A percentile compares a stretch with the other conserved stretches of the same genome.
Conservation (phyloP, 768 basidiomycete species). For the Lentinula detonsa region DNA sequence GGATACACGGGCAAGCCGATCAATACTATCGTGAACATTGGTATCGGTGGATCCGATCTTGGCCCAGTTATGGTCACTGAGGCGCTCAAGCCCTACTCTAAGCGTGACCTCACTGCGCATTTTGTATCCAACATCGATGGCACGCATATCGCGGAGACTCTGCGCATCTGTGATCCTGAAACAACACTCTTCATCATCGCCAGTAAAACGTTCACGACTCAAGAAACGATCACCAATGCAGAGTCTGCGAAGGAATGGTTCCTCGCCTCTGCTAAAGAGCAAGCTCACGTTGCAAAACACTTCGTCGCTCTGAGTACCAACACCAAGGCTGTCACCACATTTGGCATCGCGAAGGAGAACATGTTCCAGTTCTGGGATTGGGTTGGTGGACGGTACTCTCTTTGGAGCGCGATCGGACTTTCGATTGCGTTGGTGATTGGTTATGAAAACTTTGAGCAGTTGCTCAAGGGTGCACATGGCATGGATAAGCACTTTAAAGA, state of each 20-base stretch:
- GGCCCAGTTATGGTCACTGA: conserved; percentile 99
- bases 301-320: conserved; percentile 98
- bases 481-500: conserved; percentile 98
- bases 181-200: conserved; percentile 96
- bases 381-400: conserved; percentile 97
- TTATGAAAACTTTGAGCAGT: conserved; percentile 86
- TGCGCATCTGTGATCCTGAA: conserved; percentile 79
- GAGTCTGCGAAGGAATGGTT: conserved; percentile 95
- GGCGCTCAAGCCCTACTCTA: conserved; percentile 88
- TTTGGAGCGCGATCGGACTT: conserved; percentile 98
- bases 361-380: conserved; percentile 99
- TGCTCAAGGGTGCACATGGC: conserved; percentile 89
- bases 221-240: conserved; percentile 99
- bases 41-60: conserved; percentile 96
- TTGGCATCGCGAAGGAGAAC: conserved; percentile 86
- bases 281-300: conserved; percentile 94
- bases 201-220: conserved; percentile 99
- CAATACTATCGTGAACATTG: conserved; percentile 95
- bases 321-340: conserved; percentile 85
- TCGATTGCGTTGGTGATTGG: conserved; percentile 92
- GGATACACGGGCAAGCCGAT: conserved; percentile 97
- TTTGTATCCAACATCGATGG: conserved; percentile 99
- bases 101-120: conserved; percentile 79
- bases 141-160: conserved; percentile 89
- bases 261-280: conserved; percentile 75